Base-by-base conservation (phyloP, 1,284 basidiomycete species). In the Porodaedalea pini region DNA sequence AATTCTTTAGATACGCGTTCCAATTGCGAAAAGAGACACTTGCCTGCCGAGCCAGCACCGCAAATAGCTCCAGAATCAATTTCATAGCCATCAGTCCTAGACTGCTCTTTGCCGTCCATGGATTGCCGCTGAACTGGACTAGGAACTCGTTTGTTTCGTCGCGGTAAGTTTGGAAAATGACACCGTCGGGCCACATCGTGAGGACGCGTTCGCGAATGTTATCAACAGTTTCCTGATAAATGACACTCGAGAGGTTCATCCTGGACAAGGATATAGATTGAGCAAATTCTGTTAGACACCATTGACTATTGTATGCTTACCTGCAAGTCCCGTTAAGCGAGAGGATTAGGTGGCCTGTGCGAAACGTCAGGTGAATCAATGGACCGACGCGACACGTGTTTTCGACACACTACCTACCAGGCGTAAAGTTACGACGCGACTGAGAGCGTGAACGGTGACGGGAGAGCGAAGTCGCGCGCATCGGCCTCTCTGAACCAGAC, bases 151-250 rank as follows among this genome's bases (percentile, higher is more conserved):
- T 61, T 21, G 51, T 49, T 48, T 71, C 63, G 13, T 68, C 63
- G 0, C 54, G 62, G 32, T 65, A 65, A 27, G 68, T 66, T 31
- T 69, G 66, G 32, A 50, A 41, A 2, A 69, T 66, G 48, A 76
- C 67, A 4, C 78, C 78, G 3, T 72, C 67, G 13, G 75, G 78
- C 78, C 78, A 80, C 68, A 78, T 75, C 15, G 73, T 70, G 34
- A 77, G 62, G 23, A 81, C 64, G 2, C 65, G 64, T 54, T 79
- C 74, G 41, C 70, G 68, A 23, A 80, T 68, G 54, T 74, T 73
- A 34, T 76, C 74, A 3, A 74, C 65, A 0, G 69, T 71, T 11
- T 67, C 62, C 39, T 72, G 69, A 57, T 68, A 63, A 1, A 66
- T 66, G 31, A 80, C 64, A 55, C 77, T 76, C 37, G 71, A 71